These are phyloP conservation scores for Canna indica DNA, from an alignment of 176 grass and related monocot species.

Conservation along the genomic window DNA sequence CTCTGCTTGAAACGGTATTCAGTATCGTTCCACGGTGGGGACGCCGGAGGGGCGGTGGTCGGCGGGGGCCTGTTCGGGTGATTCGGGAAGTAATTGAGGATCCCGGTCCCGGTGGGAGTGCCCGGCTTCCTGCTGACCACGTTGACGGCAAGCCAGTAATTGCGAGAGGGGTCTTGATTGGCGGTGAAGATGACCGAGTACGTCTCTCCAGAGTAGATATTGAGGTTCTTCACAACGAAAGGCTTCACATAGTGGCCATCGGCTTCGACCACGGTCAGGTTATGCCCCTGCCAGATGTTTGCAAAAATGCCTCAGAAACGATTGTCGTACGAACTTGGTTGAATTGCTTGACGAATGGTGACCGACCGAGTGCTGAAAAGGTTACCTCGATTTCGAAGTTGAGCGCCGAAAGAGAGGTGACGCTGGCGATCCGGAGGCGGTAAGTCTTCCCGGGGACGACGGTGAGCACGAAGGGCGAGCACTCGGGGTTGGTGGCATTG, in stretches of 20 bases:
- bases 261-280: conserved; percentile 62
- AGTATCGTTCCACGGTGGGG: conserved; percentile 51
- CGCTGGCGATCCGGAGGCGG: conserved; percentile 56
- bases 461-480: conserved; percentile 35
- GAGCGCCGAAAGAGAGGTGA: conserved; percentile 61
- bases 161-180: conserved; percentile 51
- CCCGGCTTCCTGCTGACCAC: conserved; percentile 45
- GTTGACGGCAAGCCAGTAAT: conserved; percentile 71
- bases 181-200: conserved; percentile 68
- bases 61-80: conserved; percentile 16
- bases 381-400: conserved; percentile 89
- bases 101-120: conserved; percentile 40
- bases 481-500: conserved; percentile 35
- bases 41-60: conserved; percentile 23
- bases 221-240: conserved; percentile 65
- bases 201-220: conserved; percentile 81
- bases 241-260: conserved; percentile 86
- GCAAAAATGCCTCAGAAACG: not conserved
- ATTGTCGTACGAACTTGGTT: not conserved
- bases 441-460: conserved; percentile 68
- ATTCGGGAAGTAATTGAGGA: conserved; percentile 48
- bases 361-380: too few relatives aligned
- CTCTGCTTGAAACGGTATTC: conserved; percentile 37
- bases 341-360: conserved; percentile 2
- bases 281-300: conserved; percentile 40